phyloP scores from a whole-genome alignment of 371 early-diverging fungal genomes.

The Saksenaea oblongispora region DNA sequence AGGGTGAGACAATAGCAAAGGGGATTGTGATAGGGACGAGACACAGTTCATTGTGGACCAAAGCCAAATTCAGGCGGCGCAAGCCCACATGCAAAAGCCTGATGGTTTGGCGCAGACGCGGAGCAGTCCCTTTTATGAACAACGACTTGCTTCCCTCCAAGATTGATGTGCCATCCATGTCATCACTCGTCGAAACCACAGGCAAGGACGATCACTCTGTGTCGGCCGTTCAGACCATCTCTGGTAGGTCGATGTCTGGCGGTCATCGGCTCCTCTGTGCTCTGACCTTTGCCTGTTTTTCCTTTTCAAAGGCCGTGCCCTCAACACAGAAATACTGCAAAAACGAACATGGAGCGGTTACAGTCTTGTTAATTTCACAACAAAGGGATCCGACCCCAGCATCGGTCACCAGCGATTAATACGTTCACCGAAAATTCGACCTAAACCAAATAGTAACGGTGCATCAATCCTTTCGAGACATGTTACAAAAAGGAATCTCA shows the following conservation, averaged over 20 bases:
- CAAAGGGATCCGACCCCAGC: background rate
- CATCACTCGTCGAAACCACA: constrained; percentile 23
- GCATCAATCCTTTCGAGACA: background rate
- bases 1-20: too few relatives aligned
- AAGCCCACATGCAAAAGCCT: too few relatives aligned
- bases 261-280: constrained; percentile 5
- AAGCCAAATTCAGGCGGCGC: too few relatives aligned
- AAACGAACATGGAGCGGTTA: constrained; percentile 17
- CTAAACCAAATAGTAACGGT: background rate
- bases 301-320: constrained; percentile 8
- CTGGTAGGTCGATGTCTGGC: constrained; percentile 16
- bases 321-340: constrained; percentile 5
- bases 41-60: too few relatives aligned
- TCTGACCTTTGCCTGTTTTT: constrained; percentile 2
- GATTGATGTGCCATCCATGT: constrained; percentile 18
- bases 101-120: background rate
- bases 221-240: constrained; percentile 16
- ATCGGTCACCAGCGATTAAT: background rate
- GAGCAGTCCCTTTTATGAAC: constrained; percentile 3
- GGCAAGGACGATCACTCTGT: constrained; percentile 17
- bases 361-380: constrained; percentile 6
- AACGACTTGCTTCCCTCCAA: constrained; percentile 5
- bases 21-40: too few relatives aligned
- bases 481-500: constrained; percentile 2
- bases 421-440: constrained; percentile 4